phyloP scores from a whole-genome alignment of 306 rosid species.

The Ormosia emarginata region DNA sequence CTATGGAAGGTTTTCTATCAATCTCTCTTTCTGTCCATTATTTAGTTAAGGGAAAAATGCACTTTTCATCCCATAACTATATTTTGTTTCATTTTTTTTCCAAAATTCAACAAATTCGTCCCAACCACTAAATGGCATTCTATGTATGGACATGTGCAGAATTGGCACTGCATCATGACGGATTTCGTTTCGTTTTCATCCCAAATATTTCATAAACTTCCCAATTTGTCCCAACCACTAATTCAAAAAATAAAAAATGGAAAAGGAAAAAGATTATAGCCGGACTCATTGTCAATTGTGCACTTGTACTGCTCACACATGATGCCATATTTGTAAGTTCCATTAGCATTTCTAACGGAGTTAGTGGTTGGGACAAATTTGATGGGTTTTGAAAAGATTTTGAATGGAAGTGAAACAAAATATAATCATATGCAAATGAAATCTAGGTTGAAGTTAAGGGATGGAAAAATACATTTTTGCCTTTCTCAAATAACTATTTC shows the following conservation, averaged over 20 bases:
- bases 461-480: not conserved
- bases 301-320: not conserved
- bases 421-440: not conserved
- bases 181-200: not conserved
- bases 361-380: not conserved
- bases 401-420: not conserved
- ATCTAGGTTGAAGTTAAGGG: not conserved
- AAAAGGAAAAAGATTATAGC: too few species aligned
- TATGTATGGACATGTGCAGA: not conserved
- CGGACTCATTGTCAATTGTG: not conserved
- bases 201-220: too few species aligned
- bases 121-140: not conserved
- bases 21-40: slow-evolving; percentile 10
- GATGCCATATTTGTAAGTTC: not conserved
- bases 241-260: too few species aligned
- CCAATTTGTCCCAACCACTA: too few species aligned
- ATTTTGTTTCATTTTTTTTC: not conserved
- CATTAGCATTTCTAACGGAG: not conserved
- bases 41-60: not conserved
- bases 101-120: not conserved
- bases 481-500: not conserved
- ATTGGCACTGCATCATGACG: not conserved
- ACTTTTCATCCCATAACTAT: not conserved
- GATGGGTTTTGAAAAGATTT: not conserved
- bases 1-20: slow-evolving; percentile 65